Base-by-base conservation (phyloP, 2,329 filamentous ascomycete species). In the Xylariaceae sp. region DNA sequence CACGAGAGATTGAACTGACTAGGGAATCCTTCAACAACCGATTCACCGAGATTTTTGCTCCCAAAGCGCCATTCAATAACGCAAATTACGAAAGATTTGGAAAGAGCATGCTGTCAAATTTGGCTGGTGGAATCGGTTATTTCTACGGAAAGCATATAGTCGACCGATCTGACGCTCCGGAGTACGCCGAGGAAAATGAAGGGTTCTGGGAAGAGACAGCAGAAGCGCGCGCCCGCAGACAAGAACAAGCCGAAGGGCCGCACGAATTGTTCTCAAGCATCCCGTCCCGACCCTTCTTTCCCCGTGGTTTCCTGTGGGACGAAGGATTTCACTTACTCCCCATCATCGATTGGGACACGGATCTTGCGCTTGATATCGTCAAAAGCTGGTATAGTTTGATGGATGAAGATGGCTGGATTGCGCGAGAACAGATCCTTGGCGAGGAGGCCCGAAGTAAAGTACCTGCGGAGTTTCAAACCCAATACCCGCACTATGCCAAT, bases 341-440 rank as follows among this genome's bases (percentile, higher is more conserved):
- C 1, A 86, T 99, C 50, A 81, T 90, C 18, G 92, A 99, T 61
- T 99, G 92, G 88, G 94, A 99, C 68, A 83, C 91, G 49, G 92
- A 96, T 66, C 79, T 97, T 48, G 85, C 89, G 2, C 75, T 87
- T 29, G 90, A 96, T 59, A 90, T 99, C 60, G 81, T 97, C 58
- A 89, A 87, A 73, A 96, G 89, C 72, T 99, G 94, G 94, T 95
- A 95, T 74, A 90, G 86, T 60, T 81, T 95, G 16, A 96, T 97
- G 82, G 94, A 99, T 61, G 88, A 94, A 15, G 91, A 97, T 69
- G 94, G 94, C 50, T 99, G 94, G 94, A 97, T 99, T 67, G 89
- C 86, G 2, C 87, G 94, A 48, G 94, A 99, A 74, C 92, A 96
- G 72, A 97, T 99, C 55, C 81, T 99, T 2, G 94, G 94, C 1